Evolutionary conservation across 2,329 filamentous ascomycete genomes (phyloP), one percentile per base, ranked within the genome.

Genomic region (Aspergillus pseudotamarii): DNA sequence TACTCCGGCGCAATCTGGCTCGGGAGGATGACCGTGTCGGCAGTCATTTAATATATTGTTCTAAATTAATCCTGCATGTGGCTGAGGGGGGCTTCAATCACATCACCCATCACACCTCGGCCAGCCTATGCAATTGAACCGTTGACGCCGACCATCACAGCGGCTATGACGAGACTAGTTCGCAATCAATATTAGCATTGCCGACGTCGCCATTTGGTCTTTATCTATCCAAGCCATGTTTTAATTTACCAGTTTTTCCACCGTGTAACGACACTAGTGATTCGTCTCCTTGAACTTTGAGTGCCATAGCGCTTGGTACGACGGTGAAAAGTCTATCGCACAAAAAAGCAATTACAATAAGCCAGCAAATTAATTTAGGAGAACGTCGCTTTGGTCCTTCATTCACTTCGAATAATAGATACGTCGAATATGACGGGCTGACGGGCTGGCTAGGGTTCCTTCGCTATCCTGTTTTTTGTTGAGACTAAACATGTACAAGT

Each of bases 61-160:
- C 32, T 55, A 55, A 55, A 55, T 55, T 41, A 55, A 55, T 55
- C 51, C 32, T 34, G 51, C 51, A 55, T 34, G 51, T 55, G 51
- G 51, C 51, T 55, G 51, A 55, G 51, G 21, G 51, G 51, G n/a
- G 12, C 16, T 55, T 16, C 10, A 23, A 32, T 30, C 51, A 55
- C 32, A 55, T 55, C 51, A 55, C 34, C 23, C 51, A 58, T 58
- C 56, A 58, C 43, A 58, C 46, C 28, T 32, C 34, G 34, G 19
- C 32, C 57, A 59, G 32, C 36, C 43, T 41, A 64, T 64, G 63
- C 57, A 62, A 54, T 54, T 32, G 57, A 58, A 60, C 63, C 63
- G 63, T 64, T 64, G 63, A 53, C 56, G 59, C 59, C 38, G 53
- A 55, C 45, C 45, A 45, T 38, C 50, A 53, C 23, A 59, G 32